A percentile compares a stretch with the other conserved stretches of the same genome.
These are phyloP conservation scores for Fusarium illudens DNA, from an alignment of 2,329 filamentous ascomycete genomes.

Conservation along the genomic window DNA sequence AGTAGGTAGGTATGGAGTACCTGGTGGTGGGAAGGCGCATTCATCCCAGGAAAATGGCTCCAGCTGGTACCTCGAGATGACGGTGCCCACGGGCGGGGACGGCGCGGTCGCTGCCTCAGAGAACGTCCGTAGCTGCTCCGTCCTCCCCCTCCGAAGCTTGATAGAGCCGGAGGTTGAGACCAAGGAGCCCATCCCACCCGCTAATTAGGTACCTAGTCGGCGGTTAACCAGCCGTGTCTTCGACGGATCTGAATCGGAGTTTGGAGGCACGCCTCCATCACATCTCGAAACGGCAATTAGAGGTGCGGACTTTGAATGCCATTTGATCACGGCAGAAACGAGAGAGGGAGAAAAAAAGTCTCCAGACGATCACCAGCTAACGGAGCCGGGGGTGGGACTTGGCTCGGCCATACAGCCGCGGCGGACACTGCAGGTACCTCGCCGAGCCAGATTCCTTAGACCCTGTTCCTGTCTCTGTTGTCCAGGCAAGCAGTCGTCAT, in stretches of 20 bases:
- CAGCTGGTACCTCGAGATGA: slow-evolving; percentile 17
- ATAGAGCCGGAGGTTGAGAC: background rate
- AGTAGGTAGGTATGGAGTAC: too few relatives aligned
- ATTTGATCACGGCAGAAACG: slow-evolving; percentile 4
- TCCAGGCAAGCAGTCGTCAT: slow-evolving; percentile 8
- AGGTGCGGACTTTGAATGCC: slow-evolving; percentile 10
- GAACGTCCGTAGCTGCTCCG: slow-evolving; percentile 3
- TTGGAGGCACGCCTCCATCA: slow-evolving; percentile 20
- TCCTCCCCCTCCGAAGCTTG: background rate
- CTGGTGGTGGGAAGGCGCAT: slow-evolving; percentile 26
- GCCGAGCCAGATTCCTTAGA: slow-evolving; percentile 8
- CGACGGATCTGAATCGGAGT: slow-evolving; percentile 35
- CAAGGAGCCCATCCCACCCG: slow-evolving; percentile 20
- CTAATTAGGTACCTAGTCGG: slow-evolving; percentile 14
- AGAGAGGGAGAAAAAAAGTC: background rate
- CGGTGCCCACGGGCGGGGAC: slow-evolving; percentile 19
- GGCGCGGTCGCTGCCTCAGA: slow-evolving; percentile 4
- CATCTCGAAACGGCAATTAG: background rate
- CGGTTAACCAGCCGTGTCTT: slow-evolving; percentile 29
- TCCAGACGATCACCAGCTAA: slow-evolving; percentile 21
- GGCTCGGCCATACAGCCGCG: slow-evolving; percentile 20
- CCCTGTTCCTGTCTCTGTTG: slow-evolving; percentile 8
- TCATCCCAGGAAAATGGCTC: slow-evolving; percentile 22
- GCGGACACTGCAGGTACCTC: slow-evolving; percentile 22
- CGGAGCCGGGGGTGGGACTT: slow-evolving; percentile 32